Conservation (phyloP, 208 protist genomes). For the Leishmania amazonensis region DNA sequence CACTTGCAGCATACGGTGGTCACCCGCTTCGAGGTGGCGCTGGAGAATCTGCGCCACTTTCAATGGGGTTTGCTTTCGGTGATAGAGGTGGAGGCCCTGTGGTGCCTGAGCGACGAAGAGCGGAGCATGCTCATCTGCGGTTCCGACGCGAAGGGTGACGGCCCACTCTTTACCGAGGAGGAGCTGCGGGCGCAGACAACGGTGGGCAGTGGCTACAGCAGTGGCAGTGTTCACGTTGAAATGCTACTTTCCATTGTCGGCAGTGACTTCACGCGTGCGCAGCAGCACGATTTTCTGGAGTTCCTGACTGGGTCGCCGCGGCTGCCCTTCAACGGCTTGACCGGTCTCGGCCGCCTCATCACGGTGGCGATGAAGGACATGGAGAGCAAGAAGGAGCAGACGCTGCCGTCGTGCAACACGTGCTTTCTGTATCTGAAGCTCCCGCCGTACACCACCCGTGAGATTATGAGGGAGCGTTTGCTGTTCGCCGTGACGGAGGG, state of each 20-base stretch:
- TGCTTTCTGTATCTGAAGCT: slow-evolving; percentile 93
- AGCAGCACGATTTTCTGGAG: slow-evolving; percentile 87
- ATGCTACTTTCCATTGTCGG: slow-evolving; percentile 79
- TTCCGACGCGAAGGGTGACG: slow-evolving; percentile 14
- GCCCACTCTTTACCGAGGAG: slow-evolving; percentile 66
- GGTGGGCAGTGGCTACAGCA: slow-evolving; percentile 84
- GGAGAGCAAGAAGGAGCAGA: slow-evolving; percentile 62
- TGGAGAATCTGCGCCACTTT: slow-evolving; percentile 69
- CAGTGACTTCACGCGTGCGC: slow-evolving; percentile 51
- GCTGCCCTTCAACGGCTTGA: slow-evolving; percentile 82
- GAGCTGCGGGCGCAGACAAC: slow-evolving; percentile 56
- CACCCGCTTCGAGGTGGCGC: slow-evolving; percentile 31
- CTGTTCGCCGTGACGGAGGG: slow-evolving; percentile 82
- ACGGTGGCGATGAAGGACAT: slow-evolving; percentile 86
- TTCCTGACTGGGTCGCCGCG: slow-evolving; percentile 88
- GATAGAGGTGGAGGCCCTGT: slow-evolving; percentile 67
- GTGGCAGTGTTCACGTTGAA: slow-evolving; percentile 57
- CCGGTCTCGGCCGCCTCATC: slow-evolving; percentile 71
- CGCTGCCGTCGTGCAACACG: slow-evolving; percentile 91
- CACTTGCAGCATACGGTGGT: slow-evolving; percentile 38
- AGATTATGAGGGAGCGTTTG: slow-evolving; percentile 75
- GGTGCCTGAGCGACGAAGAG: slow-evolving; percentile 56
- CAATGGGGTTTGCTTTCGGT: slow-evolving; percentile 56
- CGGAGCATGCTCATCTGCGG: slow-evolving; percentile 64
- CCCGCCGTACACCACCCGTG: slow-evolving; percentile 75